A percentile compares a stretch with the other conserved stretches of the same genome.
Evolutionary conservation across 441 rosid species (phyloP).

Genomic region (Erodium chrysanthum): DNA sequence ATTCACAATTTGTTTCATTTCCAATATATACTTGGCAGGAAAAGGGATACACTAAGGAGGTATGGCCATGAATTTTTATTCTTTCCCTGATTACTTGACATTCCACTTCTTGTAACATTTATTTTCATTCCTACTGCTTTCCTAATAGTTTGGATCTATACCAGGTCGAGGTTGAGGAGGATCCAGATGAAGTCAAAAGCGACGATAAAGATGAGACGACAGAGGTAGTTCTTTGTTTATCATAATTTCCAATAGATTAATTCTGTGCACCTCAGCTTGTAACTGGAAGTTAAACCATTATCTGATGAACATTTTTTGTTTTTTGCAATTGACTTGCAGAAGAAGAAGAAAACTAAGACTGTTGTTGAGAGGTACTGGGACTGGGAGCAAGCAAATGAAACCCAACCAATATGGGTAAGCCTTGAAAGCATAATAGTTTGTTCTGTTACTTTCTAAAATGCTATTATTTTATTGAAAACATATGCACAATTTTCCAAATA

Average conservation of each 20-base stretch:
- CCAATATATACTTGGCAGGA: slow-evolving; percentile 95
- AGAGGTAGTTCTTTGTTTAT: slow-evolving; percentile 39
- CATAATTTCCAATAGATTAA: background rate
- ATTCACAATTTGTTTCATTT: slow-evolving; percentile 93
- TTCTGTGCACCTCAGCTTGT: background rate
- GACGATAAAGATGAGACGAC: slow-evolving; percentile 41
- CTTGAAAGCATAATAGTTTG: background rate
- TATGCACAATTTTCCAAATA: slow-evolving; percentile 2
- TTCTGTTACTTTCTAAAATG: background rate
- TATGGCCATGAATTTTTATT: slow-evolving; percentile 5
- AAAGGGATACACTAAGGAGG: slow-evolving; percentile 87
- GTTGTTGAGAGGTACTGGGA: slow-evolving; percentile 78
- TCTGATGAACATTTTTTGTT: too few species aligned
- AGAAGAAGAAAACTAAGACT: slow-evolving; percentile 69
- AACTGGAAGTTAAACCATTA: background rate
- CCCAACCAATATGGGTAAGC: slow-evolving; percentile 92
- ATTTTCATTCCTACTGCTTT: too few species aligned
- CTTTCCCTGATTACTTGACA: too few species aligned
- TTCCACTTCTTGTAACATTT: too few species aligned
- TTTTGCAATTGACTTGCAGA: background rate
- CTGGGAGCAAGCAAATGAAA: slow-evolving; percentile 89
- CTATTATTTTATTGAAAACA: background rate
- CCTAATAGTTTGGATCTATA: too few species aligned
- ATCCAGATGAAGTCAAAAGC: slow-evolving; percentile 63
- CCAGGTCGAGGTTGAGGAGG: slow-evolving; percentile 67